phyloP scores from a whole-genome alignment of 1,284 basidiomycete species.

The Apiotrichum brassicae region DNA sequence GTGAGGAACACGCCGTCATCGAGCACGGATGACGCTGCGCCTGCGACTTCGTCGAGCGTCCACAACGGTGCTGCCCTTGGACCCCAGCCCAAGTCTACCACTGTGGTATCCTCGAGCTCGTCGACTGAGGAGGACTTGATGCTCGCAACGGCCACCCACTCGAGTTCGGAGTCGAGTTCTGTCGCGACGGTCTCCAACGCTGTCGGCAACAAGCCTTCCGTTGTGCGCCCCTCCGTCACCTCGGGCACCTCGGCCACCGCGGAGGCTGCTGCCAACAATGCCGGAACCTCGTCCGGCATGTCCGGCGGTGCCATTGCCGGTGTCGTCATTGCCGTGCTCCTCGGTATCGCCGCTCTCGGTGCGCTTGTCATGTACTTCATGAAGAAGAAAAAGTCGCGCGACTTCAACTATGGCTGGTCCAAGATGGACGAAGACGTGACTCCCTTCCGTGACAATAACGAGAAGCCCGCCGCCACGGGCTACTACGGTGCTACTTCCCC shows the following conservation, averaged over 20 bases:
- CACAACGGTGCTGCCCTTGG: too few species aligned
- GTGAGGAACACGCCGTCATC: too few species aligned
- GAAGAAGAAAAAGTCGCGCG: slow-evolving; percentile 12
- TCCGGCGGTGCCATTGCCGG: slow-evolving; percentile 15
- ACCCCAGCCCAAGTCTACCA: too few species aligned
- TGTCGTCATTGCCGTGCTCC: slow-evolving; percentile 15
- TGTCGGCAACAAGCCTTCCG: too few species aligned
- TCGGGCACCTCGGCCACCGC: too few species aligned
- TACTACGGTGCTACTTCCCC: slow-evolving; percentile 8
- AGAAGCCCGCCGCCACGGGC: slow-evolving; percentile 2
- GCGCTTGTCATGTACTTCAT: slow-evolving; percentile 27
- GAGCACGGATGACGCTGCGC: too few species aligned
- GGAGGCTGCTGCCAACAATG: slow-evolving; percentile 4
- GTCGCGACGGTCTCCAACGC: too few species aligned
- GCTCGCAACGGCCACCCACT: too few species aligned
- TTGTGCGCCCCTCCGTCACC: background rate
- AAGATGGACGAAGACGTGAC: slow-evolving; percentile 39
- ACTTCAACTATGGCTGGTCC: slow-evolving; percentile 24
- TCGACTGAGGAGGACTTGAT: too few species aligned
- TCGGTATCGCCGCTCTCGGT: slow-evolving; percentile 10
- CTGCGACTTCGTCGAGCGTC: too few species aligned
- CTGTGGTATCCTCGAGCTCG: too few species aligned
- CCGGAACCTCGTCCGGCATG: slow-evolving; percentile 4
- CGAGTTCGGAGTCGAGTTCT: too few species aligned
- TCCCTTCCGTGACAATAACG: slow-evolving; percentile 23